phyloP scores from a whole-genome alignment of 2,329 filamentous ascomycete species.

The Sphaerostilbella broomeana region DNA sequence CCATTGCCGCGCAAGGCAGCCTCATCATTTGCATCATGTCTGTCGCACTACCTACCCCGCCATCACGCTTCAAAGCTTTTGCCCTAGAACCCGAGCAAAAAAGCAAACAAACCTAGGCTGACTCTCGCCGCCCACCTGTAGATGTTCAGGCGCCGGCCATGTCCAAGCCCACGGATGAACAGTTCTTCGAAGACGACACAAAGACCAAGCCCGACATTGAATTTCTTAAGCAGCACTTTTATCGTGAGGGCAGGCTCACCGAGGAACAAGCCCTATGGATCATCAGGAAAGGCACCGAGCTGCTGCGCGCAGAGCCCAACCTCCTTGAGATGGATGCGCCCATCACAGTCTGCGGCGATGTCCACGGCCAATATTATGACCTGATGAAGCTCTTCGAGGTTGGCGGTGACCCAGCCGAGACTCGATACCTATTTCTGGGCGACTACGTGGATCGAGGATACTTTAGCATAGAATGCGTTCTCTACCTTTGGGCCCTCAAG shows the following conservation, averaged over 20 bases:
- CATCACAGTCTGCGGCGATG: conserved; percentile 96
- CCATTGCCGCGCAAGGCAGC: not conserved
- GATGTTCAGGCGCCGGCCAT: conserved; percentile 97
- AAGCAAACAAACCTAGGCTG: conserved; percentile 7
- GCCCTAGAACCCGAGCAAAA: too few relatives aligned
- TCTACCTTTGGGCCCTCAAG: conserved; percentile 97
- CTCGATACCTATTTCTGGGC: conserved; percentile 90
- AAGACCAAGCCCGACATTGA: conserved; percentile 83
- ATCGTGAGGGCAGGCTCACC: conserved; percentile 91
- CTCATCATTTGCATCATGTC: conserved; percentile 1
- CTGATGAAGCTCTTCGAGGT: conserved; percentile 99
- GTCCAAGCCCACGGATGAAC: conserved; percentile 83
- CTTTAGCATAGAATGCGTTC: conserved; percentile 97
- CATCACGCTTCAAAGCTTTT: not conserved
- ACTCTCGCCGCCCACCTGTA: conserved; percentile 33
- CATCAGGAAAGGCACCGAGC: conserved; percentile 76
- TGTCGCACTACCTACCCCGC: conserved; percentile 16
- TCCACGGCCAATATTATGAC: conserved; percentile 98
- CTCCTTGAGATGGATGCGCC: conserved; percentile 98
- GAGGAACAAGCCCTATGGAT: conserved; percentile 98
- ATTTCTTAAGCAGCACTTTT: conserved; percentile 97
- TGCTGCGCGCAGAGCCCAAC: conserved; percentile 87
- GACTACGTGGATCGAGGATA: conserved; percentile 98
- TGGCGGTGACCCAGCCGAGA: conserved; percentile 92
- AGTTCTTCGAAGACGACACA: conserved; percentile 86